phyloP scores from a whole-genome alignment of 345 rosid species.

The Heritiera fomes region DNA sequence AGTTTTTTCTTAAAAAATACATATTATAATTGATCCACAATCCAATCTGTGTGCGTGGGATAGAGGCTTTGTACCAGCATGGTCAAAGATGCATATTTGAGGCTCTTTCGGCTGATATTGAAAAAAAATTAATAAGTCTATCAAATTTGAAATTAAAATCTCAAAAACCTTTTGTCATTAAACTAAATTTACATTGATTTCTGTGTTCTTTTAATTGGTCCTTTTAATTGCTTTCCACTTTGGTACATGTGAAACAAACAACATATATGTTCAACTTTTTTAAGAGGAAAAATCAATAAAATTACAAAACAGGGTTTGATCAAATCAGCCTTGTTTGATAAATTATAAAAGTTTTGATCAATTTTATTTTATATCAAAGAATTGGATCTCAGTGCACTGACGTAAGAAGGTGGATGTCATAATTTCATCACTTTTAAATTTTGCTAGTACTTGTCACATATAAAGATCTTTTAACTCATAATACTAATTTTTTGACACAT shows the following conservation, averaged over 20 bases:
- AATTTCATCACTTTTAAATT: background rate
- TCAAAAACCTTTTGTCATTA: too few relatives aligned
- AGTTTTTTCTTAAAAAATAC: too few relatives aligned
- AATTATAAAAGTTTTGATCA: background rate
- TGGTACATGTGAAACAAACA: conserved; percentile 1
- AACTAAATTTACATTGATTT: too few relatives aligned
- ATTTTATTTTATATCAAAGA: background rate
- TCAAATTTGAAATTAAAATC: too few relatives aligned
- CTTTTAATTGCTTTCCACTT: background rate
- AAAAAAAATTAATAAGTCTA: too few relatives aligned
- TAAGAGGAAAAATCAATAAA: too few relatives aligned
- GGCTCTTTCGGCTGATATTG: conserved; percentile 11
- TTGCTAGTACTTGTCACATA: background rate
- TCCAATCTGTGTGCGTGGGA: background rate
- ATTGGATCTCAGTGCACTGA: background rate
- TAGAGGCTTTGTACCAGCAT: too few relatives aligned
- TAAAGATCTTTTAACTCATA: too few relatives aligned
- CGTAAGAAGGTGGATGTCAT: background rate
- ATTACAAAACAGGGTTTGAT: too few relatives aligned
- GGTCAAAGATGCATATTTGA: conserved; percentile 9
- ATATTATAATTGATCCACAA: background rate
- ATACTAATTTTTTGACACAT: too few relatives aligned
- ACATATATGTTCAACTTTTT: background rate
- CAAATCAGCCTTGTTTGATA: background rate
- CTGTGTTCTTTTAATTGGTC: background rate